These are phyloP conservation scores for Fusarium sp. DNA, from an alignment of 2,329 filamentous ascomycete species.

Conservation along the genomic window DNA sequence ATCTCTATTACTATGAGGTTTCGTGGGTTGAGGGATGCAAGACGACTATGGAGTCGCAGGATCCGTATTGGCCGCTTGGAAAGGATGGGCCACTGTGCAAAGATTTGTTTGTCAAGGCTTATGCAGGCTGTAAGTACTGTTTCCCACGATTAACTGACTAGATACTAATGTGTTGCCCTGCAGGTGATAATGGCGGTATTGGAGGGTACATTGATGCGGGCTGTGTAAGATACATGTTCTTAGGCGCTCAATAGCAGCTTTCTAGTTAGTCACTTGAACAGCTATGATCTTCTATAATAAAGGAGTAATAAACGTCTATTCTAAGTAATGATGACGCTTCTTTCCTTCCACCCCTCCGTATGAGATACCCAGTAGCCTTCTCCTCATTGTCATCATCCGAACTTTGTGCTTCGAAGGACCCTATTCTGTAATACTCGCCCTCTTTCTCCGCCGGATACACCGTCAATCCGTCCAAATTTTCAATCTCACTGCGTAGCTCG, in stretches of 20 bases:
- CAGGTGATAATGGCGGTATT: background rate
- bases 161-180: rapidly evolving
- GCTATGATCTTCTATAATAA: background rate
- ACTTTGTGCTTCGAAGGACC: background rate
- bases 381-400: no score
- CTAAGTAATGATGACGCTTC: rapidly evolving
- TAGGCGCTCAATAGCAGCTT: background rate
- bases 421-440: background rate
- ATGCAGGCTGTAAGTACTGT: background rate
- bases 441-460: background rate
- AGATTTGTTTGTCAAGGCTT: background rate
- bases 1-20: background rate
- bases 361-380: background rate
- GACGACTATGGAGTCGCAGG: background rate
- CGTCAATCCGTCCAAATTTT: background rate
- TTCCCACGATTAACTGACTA: rapidly evolving
- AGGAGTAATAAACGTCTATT: no score
- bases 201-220: background rate
- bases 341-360: rapidly evolving
- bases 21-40: background rate
- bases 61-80: background rate
- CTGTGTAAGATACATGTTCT: background rate
- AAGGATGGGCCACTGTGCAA: background rate
- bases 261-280: rapidly evolving
- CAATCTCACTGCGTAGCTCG: rapidly evolving